Evolutionary conservation across 345 rosid genomes (phyloP), one percentile per base, ranked within the genome.

Genomic region (Excoecaria cochinchinensis): DNA sequence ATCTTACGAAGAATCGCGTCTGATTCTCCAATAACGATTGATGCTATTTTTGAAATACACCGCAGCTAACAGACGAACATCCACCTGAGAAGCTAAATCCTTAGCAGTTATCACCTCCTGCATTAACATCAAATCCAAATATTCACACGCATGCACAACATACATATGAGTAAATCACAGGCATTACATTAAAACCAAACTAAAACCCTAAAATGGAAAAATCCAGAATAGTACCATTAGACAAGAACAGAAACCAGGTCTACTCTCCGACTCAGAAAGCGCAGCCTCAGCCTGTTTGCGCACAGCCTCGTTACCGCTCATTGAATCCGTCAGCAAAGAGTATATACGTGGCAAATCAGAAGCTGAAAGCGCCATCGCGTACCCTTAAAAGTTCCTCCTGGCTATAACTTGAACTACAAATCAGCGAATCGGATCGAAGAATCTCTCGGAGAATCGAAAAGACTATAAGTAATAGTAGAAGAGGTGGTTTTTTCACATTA

Each of bases 191-290:
- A 55, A 71, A 77, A 21, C 71, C 3, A 40, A n/a, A 62, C 40
- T 57, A 66, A 82, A 79, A 83, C 76, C 80, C 85, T 75, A 78
- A 64, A 80, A 81, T 24, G 9, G 44, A 21, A 44, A 39, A 77
- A 65, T 51, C 53, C 19, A 22, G n/a, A n/a, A 73, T 48, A 52
- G 58, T 75, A 93, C 99, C 99, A 95, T 88, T 24, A 95, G 89
- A 82, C 98, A 95, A 24, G 93, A 93, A 82, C 98, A 95, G 82
- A 91, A 95, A 38, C 99, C 98, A 73, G 98, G 92, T 68, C 97
- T 81, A 47, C 88, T 87, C 86, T 95, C 99, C 63, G 85, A 93
- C 87, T 91, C 91, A 66, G 93, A 80, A 12, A 95, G 89, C 84
- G 98, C 94, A 71, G 84, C 82, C 89, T 95, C 99, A 25, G 99